Percentiles rank a stretch among this genome's conserved stretches.
These are phyloP conservation scores for Saturnispora serradocipensis DNA, from an alignment of 805 yeast genomes.

Conservation along the genomic window DNA sequence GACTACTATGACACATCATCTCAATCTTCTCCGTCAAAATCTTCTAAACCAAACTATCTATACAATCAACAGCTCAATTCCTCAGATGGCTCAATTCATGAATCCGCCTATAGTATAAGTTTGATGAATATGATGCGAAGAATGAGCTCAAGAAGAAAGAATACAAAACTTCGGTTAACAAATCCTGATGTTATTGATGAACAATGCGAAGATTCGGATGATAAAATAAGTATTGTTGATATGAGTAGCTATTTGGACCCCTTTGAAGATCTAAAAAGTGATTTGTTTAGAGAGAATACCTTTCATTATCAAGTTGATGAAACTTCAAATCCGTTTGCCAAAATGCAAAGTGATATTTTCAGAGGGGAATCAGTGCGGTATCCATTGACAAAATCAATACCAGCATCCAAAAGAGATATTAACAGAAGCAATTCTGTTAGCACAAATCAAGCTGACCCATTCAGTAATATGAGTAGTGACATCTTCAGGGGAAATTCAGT, in stretches of 20 bases:
- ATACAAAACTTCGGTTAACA: conserved; percentile 44
- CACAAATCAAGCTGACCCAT: neutral
- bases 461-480: neutral
- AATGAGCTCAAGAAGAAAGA: conserved; percentile 45
- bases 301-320: neutral
- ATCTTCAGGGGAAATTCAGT: neutral
- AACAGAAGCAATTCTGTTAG: neutral
- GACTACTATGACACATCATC: neutral
- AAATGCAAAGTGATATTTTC: neutral
- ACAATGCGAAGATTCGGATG: neutral
- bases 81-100: conserved; percentile 5
- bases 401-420: neutral
- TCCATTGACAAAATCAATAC: neutral
- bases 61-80: neutral
- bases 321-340: conserved; percentile 1
- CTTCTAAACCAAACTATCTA: neutral
- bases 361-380: neutral
- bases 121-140: conserved; percentile 5
- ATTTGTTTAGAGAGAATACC: neutral
- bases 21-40: neutral
- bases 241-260: neutral
- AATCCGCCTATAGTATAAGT: neutral
- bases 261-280: neutral
- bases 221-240: conserved; percentile 1
- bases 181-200: conserved; percentile 41